Evolutionary conservation across 768 basidiomycete species (phyloP), one percentile per base, ranked within the genome.

Genomic region (Cyclocybe cylindracea): DNA sequence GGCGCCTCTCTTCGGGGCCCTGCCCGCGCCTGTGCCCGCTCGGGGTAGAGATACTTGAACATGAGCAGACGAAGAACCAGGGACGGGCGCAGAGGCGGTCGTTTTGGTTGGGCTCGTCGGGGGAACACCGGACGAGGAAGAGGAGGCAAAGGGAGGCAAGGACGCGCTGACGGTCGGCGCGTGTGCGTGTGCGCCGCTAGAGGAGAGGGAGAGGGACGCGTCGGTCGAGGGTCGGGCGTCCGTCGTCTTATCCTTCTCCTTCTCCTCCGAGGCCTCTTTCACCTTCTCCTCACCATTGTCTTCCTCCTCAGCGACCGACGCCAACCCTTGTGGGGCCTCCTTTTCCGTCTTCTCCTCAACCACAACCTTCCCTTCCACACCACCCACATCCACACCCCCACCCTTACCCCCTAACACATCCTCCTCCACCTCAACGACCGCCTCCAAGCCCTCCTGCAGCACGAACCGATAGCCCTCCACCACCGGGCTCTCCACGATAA

Each of bases 401-500:
- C n/a, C n/a, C n/a, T n/a, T n/a, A n/a, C n/a, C n/a, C n/a, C n/a
- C n/a, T n/a, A n/a, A n/a, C n/a, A n/a, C 9, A 10, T 14, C 39
- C n/a, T 14, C 11, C 10, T 39, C 35, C 10, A 44, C 36, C 34
- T 52, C 50, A 10, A 37, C 32, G n/a, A 48, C 41, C 24, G 45
- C 42, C 7, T 36, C 49, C 41, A 48, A 35, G 33, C 36, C 40
- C 29, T 18, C 40, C 36, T 46, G 42, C 8, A 13, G 34, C 8
- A 39, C 14, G 14, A 24, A 24, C 24, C 24, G 24, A 24, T 24
- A 24, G 24, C 43, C 11, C 13, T 35, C 68, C 54, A 72, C 74
- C 11, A 60, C 46, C 9, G 75, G 70, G 50, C 66, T 72, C 65
- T 75, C 74, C 38, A 64, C 53, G 33, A 70, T 67, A 47, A 66